phyloP scores from a whole-genome alignment of 306 rosid genomes.

The Rosa rugosa region DNA sequence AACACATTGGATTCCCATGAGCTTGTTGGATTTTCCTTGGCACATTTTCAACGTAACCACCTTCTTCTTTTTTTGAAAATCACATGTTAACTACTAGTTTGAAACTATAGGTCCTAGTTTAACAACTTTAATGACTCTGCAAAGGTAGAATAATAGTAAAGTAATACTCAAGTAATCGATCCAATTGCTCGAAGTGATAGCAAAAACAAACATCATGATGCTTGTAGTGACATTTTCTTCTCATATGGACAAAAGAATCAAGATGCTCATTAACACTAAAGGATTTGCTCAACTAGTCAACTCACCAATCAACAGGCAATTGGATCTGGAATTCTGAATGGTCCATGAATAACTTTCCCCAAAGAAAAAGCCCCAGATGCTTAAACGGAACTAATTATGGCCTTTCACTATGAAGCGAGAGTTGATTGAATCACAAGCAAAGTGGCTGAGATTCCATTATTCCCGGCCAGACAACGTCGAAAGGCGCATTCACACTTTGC shows the following conservation, averaged over 20 bases:
- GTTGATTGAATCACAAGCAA: neutral
- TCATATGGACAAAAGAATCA: neutral
- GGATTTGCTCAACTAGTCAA: slow-evolving; percentile 5
- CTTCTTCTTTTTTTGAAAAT: too few species aligned
- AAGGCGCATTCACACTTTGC: slow-evolving; percentile 4
- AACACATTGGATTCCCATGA: too few species aligned
- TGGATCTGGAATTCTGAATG: neutral
- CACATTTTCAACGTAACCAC: too few species aligned
- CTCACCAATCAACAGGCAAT: neutral
- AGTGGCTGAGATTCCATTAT: neutral
- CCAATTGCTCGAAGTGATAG: too few species aligned
- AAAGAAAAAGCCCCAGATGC: neutral
- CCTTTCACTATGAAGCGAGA: neutral
- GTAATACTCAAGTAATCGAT: too few species aligned
- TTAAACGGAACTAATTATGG: neutral
- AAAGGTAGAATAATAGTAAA: too few species aligned
- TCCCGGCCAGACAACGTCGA: slow-evolving; percentile 12
- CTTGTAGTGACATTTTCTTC: too few species aligned
- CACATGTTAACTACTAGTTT: too few species aligned
- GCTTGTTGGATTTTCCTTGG: too few species aligned
- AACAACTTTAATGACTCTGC: too few species aligned
- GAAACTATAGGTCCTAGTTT: too few species aligned
- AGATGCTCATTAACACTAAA: neutral
- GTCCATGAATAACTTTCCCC: neutral
- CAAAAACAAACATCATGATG: too few species aligned